These are phyloP conservation scores for Aspergillus vadensis DNA, from an alignment of 2,329 filamentous ascomycete species.

Conservation along the genomic window DNA sequence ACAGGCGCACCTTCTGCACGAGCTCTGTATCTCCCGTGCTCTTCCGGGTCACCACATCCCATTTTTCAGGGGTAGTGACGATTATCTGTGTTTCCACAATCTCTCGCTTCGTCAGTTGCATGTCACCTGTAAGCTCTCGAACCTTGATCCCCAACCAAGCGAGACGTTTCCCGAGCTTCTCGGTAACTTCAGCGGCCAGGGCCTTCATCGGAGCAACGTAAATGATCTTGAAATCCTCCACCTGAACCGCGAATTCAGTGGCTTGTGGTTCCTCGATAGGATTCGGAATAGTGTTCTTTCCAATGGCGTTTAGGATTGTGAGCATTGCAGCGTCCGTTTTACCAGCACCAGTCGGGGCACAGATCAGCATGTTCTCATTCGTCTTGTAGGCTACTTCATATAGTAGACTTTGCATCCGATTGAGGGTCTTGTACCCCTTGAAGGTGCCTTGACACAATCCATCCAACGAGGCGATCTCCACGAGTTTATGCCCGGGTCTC, in stretches of 20 bases:
- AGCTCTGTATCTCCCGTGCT: conserved; percentile 96
- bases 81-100: conserved; percentile 97
- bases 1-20: conserved; percentile 90
- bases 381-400: conserved; percentile 95
- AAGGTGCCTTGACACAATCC: conserved; percentile 89
- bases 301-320: conserved; percentile 86
- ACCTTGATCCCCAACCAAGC: conserved; percentile 92
- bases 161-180: conserved; percentile 87
- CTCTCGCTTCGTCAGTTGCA: conserved; percentile 96
- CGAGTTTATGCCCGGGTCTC: conserved; percentile 70
- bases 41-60: conserved; percentile 97
- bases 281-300: conserved; percentile 79
- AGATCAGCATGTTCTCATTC: conserved; percentile 98
- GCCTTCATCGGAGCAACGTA: conserved; percentile 99
- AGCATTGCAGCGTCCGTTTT: conserved; percentile 99
- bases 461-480: conserved; percentile 81
- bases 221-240: conserved; percentile 94
- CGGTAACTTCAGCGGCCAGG: conserved; percentile 91
- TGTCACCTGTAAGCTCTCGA: conserved; percentile 94
- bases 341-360: conserved; percentile 94
- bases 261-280: conserved; percentile 73
- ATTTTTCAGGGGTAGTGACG: conserved; percentile 97
- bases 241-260: conserved; percentile 77
- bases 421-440: conserved; percentile 87
- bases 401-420: conserved; percentile 96